A percentile compares a stretch with the other conserved stretches of the same genome.
phyloP scores from a whole-genome alignment of 2,329 filamentous ascomycete genomes.

The Exophiala bonariae region DNA sequence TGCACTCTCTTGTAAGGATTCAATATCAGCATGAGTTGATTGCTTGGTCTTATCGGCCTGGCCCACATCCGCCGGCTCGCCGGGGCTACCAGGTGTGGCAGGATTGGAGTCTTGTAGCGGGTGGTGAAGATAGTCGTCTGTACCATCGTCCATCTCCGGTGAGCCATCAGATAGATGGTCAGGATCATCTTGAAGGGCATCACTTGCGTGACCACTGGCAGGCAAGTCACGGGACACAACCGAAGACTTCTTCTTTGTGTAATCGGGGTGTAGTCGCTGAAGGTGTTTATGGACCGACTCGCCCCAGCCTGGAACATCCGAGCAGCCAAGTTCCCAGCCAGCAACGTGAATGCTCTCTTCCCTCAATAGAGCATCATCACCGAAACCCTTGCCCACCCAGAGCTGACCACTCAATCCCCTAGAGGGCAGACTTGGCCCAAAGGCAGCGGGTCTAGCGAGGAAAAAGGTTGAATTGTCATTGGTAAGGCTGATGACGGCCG shows the following conservation, averaged over 20 bases:
- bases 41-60: constrained; percentile 31
- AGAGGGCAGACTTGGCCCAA: constrained; percentile 75
- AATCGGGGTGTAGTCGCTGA: constrained; percentile 24
- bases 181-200: constrained; percentile 4
- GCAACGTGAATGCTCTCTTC: constrained; percentile 53
- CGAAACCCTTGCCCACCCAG: constrained; percentile 92
- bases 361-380: constrained; percentile 69
- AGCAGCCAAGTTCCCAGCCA: constrained; percentile 89
- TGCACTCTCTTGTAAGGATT: constrained; percentile 84
- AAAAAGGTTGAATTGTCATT: constrained; percentile 99
- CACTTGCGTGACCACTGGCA: background rate
- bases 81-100: constrained; percentile 34
- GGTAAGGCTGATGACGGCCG: constrained; percentile 91
- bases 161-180: constrained; percentile 12
- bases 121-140: constrained; percentile 79
- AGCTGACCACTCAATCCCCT: constrained; percentile 83
- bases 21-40: constrained; percentile 77
- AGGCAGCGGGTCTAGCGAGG: constrained; percentile 86
- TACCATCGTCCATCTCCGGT: constrained; percentile 65
- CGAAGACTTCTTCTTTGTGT: constrained; percentile 4
- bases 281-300: constrained; percentile 54
- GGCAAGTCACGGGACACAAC: constrained; percentile 14
- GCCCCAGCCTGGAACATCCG: constrained; percentile 87
- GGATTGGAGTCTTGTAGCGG: constrained; percentile 46
- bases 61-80: constrained; percentile 34